phyloP scores from a whole-genome alignment of 495 filamentous ascomycete genomes.

The Xylaria intraflava region DNA sequence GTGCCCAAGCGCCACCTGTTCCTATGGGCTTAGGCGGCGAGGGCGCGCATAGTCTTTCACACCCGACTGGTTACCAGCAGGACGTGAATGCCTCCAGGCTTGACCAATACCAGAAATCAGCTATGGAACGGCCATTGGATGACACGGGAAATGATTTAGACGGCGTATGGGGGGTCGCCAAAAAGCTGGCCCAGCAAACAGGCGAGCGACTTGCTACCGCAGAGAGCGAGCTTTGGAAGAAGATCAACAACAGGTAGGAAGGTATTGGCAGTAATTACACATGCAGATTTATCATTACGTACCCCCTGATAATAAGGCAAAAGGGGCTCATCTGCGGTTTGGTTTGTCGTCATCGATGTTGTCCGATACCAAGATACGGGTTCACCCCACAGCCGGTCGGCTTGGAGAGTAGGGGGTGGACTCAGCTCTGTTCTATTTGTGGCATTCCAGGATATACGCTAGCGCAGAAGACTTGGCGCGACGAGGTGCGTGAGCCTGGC shows the following conservation, averaged over 20 bases:
- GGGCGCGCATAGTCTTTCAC: conserved; percentile 30
- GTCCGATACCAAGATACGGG: background rate
- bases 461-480: conserved; percentile 7
- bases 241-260: conserved; percentile 48
- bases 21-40: background rate
- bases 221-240: conserved; percentile 66
- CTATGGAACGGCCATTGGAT: conserved; percentile 22
- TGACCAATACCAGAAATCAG: conserved; percentile 27
- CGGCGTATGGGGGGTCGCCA: conserved; percentile 49
- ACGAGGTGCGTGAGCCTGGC: conserved; percentile 1
- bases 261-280: background rate
- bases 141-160: conserved; percentile 34
- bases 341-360: conserved; percentile 5
- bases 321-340: background rate
- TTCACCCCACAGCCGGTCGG: background rate
- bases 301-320: background rate
- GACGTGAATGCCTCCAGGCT: conserved; percentile 44
- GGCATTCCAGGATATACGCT: conserved; percentile 5
- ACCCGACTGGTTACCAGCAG: conserved; percentile 51
- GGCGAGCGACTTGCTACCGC: conserved; percentile 56
- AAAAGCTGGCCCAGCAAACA: conserved; percentile 54
- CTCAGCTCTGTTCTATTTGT: conserved; percentile 14
- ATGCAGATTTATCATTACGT: too few relatives aligned
- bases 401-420: background rate
- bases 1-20: conserved; percentile 9